Evolutionary conservation across 2,329 filamentous ascomycete genomes (phyloP), one percentile per base, ranked within the genome.

Genomic region (Colletotrichum sublineola): DNA sequence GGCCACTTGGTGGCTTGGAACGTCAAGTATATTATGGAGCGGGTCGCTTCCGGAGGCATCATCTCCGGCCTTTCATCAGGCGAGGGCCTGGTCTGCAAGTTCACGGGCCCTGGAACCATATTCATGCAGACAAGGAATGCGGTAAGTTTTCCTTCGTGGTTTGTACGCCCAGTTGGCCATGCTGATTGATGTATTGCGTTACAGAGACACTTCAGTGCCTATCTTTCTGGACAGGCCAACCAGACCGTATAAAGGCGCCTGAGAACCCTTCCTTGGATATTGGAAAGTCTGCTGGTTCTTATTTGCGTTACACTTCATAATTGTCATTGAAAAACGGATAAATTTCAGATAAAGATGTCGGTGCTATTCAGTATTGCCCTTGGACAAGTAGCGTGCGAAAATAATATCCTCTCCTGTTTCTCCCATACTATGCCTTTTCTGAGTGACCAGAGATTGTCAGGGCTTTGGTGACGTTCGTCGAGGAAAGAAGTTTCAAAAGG

Each of bases 1-100:
- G 94, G 94, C 3, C 95, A 98, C 77, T 87, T 98, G 1, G 95
- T 98, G 0, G 96, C 96, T 0, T 99, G 96, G 96, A 98, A 98
- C 80, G 95, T 93, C 79, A 94, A 97, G 79, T 99, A 98, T 78
- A 88, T 94, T 5, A 90, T 99, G 74, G 95, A 98, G 83, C 91
- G 96, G 20, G 93, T 97, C 5, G 92, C 96, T 0, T 96, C 93
- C 3, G 96, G 96, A 2, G 96, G 96, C 48, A 91, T 99, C 74
- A 92, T 99, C n/a, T 96, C 94, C n/a, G 91, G 92, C 12, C 82
- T 97, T 31, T 90, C 91, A 38, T 92, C 94, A 0, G 93, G 89
- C 0, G 96, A 99, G 82, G 96, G 96, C 0, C 84, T 98, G 46
- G 95, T 97, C 5, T 99, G 96, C 86, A 97, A 95, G 80, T 98